These are phyloP conservation scores for Prunus salicina DNA, from an alignment of 306 rosid species.

Conservation along the genomic window DNA sequence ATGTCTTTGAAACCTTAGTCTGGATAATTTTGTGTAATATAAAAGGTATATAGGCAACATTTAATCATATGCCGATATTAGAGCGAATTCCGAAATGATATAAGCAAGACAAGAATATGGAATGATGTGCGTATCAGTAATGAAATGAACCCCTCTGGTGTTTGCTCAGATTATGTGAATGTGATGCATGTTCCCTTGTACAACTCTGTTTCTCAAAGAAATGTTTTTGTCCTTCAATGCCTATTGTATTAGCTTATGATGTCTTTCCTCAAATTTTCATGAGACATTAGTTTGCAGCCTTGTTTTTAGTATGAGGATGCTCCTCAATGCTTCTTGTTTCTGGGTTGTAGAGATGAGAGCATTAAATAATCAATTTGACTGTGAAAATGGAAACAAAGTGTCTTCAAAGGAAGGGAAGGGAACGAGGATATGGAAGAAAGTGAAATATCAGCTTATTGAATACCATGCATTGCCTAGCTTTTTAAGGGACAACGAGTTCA, in stretches of 20 bases:
- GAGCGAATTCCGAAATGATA: not conserved
- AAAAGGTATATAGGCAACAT: not conserved
- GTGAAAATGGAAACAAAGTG: conserved; percentile 21
- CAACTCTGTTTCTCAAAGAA: not conserved
- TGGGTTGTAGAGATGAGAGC: not conserved
- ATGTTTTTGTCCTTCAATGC: not conserved
- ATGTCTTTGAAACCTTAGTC: not conserved
- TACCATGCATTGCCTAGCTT: conserved; percentile 51
- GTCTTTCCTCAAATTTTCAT: not conserved
- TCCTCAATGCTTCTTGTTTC: not conserved
- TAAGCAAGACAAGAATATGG: not conserved
- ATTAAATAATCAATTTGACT: conserved; percentile 12
- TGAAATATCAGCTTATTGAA: conserved; percentile 50
- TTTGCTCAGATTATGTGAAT: not conserved
- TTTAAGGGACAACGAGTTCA: conserved; percentile 59
- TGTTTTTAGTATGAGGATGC: not conserved
- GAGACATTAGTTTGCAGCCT: not conserved
- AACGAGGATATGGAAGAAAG: conserved; percentile 35
- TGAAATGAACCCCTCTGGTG: not conserved
- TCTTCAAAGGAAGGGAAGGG: conserved; percentile 30
- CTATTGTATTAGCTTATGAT: not conserved
- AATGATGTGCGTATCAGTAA: not conserved
- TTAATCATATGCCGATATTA: not conserved
- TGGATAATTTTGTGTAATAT: not conserved
- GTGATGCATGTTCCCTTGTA: not conserved